These are phyloP conservation scores for Amaranthus hypochondriacus DNA, from an alignment of 148 eudicot genomes.

Conservation along the genomic window DNA sequence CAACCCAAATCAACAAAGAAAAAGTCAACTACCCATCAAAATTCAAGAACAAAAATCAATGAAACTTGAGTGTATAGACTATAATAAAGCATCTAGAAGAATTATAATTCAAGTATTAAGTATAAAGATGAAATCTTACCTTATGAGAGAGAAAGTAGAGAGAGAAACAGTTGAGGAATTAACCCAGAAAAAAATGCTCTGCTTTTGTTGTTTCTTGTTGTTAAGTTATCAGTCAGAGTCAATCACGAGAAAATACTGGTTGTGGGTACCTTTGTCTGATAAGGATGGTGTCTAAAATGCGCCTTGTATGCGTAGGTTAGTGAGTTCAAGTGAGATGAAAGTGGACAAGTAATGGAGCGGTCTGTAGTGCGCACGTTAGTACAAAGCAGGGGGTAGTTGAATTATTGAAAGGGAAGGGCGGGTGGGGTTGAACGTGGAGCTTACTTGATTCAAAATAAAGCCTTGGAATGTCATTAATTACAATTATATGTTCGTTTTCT, in stretches of 20 bases:
- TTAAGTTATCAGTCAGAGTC: conserved; percentile 1
- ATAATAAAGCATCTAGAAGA: background rate
- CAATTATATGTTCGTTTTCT: background rate
- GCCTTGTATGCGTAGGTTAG: conserved; percentile 5
- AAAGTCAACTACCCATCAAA: conserved; percentile 25
- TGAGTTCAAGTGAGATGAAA: background rate
- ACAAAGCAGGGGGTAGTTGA: conserved; percentile 11
- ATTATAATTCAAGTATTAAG: background rate
- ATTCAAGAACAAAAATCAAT: conserved; percentile 4
- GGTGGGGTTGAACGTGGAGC: conserved; percentile 20
- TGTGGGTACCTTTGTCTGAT: background rate
- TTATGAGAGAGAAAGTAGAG: background rate
- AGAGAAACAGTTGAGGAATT: background rate
- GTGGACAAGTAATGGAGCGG: conserved; percentile 3
- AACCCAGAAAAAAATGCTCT: conserved; percentile 5
- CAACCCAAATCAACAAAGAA: background rate
- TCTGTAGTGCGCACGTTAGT: conserved; percentile 24
- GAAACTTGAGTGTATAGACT: background rate
- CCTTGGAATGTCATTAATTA: background rate
- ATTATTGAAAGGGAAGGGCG: conserved; percentile 25
- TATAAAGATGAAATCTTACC: background rate
- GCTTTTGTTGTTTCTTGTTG: background rate
- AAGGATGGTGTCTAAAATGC: conserved; percentile 3
- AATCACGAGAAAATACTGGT: conserved; percentile 1
- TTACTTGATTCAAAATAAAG: conserved; percentile 6